These are phyloP conservation scores for Allium sativum DNA, from an alignment of 106 monocot genomes.

Conservation along the genomic window DNA sequence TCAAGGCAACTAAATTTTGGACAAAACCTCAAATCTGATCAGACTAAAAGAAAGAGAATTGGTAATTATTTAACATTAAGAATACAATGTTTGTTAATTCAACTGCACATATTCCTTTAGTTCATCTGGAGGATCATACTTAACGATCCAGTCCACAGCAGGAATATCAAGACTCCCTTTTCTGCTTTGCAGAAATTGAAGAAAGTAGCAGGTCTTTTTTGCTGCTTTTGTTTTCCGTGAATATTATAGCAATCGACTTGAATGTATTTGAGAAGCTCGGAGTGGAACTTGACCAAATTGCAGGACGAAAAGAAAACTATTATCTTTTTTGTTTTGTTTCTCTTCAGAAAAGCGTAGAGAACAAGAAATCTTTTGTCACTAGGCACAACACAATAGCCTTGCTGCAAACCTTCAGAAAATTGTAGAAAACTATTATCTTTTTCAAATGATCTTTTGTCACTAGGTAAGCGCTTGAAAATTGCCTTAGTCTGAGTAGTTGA, in stretches of 20 bases:
- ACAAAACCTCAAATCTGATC: too few relatives aligned
- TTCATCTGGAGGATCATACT: constrained; percentile 98
- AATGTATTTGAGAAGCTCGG: constrained; percentile 75
- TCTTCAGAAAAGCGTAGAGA: constrained; percentile 79
- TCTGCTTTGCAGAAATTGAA: constrained; percentile 79
- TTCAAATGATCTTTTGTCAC: too few relatives aligned
- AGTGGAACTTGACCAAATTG: constrained; percentile 75
- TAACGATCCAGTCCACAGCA: constrained; percentile 93
- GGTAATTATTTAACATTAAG: too few relatives aligned
- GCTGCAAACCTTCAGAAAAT: constrained; percentile 88
- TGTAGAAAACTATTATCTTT: too few relatives aligned
- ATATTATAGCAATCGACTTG: constrained; percentile 72
- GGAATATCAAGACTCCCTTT: constrained; percentile 93
- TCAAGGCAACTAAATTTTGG: too few relatives aligned
- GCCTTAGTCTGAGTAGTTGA: too few relatives aligned
- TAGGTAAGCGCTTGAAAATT: too few relatives aligned
- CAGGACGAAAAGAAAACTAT: constrained; percentile 98
- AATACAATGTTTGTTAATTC: too few relatives aligned
- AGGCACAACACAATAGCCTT: constrained; percentile 74
- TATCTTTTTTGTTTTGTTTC: constrained; percentile 58
- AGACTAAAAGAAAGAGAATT: too few relatives aligned
- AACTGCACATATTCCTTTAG: too few relatives aligned
- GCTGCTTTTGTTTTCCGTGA: constrained; percentile 93
- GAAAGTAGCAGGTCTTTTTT: constrained; percentile 81
- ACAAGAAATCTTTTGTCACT: constrained; percentile 70